A percentile compares a stretch with the other conserved stretches of the same genome.
Evolutionary conservation across 1,284 basidiomycete genomes (phyloP).

Genomic region (Cutaneotrichosporon cavernicola): DNA sequence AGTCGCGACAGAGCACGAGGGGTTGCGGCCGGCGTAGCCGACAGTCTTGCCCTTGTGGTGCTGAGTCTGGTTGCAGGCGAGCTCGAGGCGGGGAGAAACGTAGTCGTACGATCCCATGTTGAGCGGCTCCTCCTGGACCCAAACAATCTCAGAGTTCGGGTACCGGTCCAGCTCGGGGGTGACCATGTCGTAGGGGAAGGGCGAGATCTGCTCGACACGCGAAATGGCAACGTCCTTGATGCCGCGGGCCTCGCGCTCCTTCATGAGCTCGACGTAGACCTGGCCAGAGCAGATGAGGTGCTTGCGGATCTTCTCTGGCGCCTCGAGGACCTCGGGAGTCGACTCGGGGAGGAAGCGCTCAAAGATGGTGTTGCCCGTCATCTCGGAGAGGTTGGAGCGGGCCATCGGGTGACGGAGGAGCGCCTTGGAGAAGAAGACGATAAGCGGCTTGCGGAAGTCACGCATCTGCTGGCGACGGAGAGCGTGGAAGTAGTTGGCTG

Average conservation of each 20-base stretch:
- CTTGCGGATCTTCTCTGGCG: conserved; percentile 81
- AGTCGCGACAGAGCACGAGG: conserved; percentile 68
- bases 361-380: conserved; percentile 86
- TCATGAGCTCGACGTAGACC: conserved; percentile 85
- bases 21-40: conserved; percentile 79
- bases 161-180: conserved; percentile 91
- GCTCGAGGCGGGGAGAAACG: conserved; percentile 81
- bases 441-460: conserved; percentile 93
- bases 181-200: conserved; percentile 91
- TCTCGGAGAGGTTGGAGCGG: conserved; percentile 80
- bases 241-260: conserved; percentile 82
- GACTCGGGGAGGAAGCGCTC: conserved; percentile 88
- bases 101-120: conserved; percentile 57
- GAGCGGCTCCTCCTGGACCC: conserved; percentile 63
- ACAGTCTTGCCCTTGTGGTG: conserved; percentile 90
- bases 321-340: conserved; percentile 68
- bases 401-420: conserved; percentile 90
- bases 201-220: conserved; percentile 89
- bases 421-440: conserved; percentile 95
- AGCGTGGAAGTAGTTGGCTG: conserved; percentile 94
- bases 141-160: conserved; percentile 86
- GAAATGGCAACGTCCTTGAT: conserved; percentile 93
- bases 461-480: conserved; percentile 91
- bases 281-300: conserved; percentile 91
- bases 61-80: conserved; percentile 71